Evolutionary conservation across 495 filamentous ascomycete species (phyloP), one percentile per base, ranked within the genome.

Genomic region (Neurospora sp.): DNA sequence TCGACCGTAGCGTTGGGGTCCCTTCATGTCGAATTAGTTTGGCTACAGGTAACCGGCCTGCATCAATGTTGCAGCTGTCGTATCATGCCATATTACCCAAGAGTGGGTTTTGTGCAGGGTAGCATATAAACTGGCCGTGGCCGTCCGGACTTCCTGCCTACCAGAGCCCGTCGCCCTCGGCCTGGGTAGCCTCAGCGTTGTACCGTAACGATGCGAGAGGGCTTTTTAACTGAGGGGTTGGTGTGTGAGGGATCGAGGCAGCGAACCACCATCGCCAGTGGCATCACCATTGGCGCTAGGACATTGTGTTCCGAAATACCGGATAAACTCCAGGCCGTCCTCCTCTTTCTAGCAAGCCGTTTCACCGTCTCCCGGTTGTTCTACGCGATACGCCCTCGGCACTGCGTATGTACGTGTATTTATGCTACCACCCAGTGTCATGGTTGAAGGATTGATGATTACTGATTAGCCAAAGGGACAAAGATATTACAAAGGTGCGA

Each of bases 291-390:
- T 77, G 76, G 72, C 42, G 44, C 5, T 69, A 61, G 68, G 72
- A 35, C 44, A 44, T 35, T 31, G 53, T 72, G 69, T 73, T 68
- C 72, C 71, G 71, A 71, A 76, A 68, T 76, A 35, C 74, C 72
- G 74, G 75, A 75, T 75, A 79, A 72, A 71, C 68, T 22, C 70
- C 61, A 35, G 73, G 40, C 22, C 18, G 41, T 35, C 72, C 41
- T 45, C 2, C 69, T 74, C 68, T 69, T 18, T 48, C 68, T 39
- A 59, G 27, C 69, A 27, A 27, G 41, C 9, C 3, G 1, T 44
- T 44, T 1, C 20, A 27, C 48, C 20, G 45, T 27, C 48, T 53
- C 48, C 10, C 20, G 37, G 5, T 42, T 38, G 35, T 72, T 79
- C 76, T 74, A 78, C 76, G 53, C 27, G 53, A 61, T 35, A 35